Percentiles rank a stretch among this genome's conserved stretches.
Evolutionary conservation across 495 filamentous ascomycete species (phyloP).

Genomic region (Penicillium robsamsonii): DNA sequence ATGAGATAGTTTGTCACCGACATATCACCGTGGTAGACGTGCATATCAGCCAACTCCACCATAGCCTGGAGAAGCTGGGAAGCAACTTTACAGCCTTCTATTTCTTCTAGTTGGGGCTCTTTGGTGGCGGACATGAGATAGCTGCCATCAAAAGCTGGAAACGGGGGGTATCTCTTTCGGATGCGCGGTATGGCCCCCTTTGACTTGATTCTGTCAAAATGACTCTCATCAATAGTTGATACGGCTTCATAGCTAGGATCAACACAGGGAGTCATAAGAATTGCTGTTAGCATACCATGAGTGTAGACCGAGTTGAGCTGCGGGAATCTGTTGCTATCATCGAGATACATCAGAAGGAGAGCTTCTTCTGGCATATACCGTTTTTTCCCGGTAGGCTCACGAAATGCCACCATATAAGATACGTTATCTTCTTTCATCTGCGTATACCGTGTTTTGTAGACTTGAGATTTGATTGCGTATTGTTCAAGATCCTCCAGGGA

Average conservation of each 20-base stretch:
- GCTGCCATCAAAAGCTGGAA: slow-evolving; percentile 18
- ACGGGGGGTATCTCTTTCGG: neutral
- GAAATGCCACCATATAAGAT: slow-evolving; percentile 10
- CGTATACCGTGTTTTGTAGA: slow-evolving; percentile 12
- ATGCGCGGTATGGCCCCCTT: neutral
- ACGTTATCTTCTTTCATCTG: neutral
- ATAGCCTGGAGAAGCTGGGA: slow-evolving; percentile 27
- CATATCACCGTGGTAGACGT: slow-evolving; percentile 26
- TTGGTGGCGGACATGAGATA: slow-evolving; percentile 16
- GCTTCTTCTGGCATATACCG: slow-evolving; percentile 29
- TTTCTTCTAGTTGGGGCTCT: slow-evolving; percentile 20
- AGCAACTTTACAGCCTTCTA: slow-evolving; percentile 26
- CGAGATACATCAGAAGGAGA: slow-evolving; percentile 20
- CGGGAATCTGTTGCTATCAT: slow-evolving; percentile 25
- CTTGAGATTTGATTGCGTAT: slow-evolving; percentile 25
- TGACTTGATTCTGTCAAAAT: neutral
- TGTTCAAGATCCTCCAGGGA: slow-evolving; percentile 7
- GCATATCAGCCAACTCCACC: slow-evolving; percentile 25
- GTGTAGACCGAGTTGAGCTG: slow-evolving; percentile 29
- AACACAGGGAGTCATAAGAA: slow-evolving; percentile 26
- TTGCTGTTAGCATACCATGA: slow-evolving; percentile 20
- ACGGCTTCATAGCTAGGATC: slow-evolving; percentile 15
- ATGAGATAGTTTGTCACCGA: slow-evolving; percentile 27
- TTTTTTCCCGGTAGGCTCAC: neutral
- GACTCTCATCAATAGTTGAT: slow-evolving; percentile 1